Conservation (phyloP, 129 eudicot species). For the Heracleum sosnowskyi region DNA sequence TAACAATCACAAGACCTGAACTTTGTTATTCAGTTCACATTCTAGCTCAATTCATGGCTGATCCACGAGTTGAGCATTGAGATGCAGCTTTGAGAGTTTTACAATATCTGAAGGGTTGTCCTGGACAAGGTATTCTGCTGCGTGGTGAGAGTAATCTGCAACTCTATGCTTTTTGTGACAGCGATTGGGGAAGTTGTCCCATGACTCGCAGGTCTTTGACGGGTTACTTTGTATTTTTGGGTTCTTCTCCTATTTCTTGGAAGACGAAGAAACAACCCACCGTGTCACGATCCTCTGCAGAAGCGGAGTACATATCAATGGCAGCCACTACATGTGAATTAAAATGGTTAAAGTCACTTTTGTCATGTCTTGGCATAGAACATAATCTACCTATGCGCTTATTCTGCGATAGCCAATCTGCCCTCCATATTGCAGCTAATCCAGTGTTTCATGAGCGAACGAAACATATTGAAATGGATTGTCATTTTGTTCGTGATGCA, state of each 20-base stretch:
- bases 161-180: neutral
- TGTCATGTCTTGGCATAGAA: neutral
- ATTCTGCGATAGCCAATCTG: neutral
- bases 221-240: neutral
- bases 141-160: neutral
- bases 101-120: neutral
- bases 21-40: neutral
- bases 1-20: neutral
- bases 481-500: neutral
- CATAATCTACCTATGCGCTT: neutral
- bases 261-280: neutral
- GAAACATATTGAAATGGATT: neutral
- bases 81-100: neutral
- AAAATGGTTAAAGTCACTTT: neutral
- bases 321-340: neutral
- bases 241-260: neutral
- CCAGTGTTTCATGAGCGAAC: neutral
- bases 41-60: too few relatives aligned
- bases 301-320: neutral
- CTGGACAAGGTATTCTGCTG: neutral
- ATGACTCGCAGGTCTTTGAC: neutral
- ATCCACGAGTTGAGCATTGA: too few relatives aligned
- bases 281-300: neutral
- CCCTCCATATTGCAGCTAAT: neutral
- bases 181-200: neutral